Evolutionary conservation across 306 rosid genomes (phyloP).

Genomic region (Rosa rugosa): DNA sequence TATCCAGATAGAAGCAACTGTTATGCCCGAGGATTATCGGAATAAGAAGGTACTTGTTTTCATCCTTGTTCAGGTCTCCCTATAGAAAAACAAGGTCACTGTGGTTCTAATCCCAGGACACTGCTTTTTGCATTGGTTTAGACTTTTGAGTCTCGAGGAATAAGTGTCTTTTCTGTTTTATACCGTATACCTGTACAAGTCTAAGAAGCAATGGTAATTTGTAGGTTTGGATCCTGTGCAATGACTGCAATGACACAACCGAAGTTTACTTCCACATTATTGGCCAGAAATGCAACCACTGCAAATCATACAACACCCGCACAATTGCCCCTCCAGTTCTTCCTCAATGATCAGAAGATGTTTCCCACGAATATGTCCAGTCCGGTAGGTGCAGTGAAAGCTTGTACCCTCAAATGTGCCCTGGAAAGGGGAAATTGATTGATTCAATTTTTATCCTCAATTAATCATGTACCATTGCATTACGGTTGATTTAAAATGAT

Average conservation of each 20-base stretch:
- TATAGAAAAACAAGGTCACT: neutral
- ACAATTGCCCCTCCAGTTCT: constrained; percentile 88
- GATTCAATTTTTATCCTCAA: constrained; percentile 6
- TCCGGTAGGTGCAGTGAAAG: constrained; percentile 6
- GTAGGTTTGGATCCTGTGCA: constrained; percentile 98
- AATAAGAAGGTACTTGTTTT: constrained; percentile 58
- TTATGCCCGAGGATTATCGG: constrained; percentile 85
- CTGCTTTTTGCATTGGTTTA: neutral
- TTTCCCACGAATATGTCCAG: constrained; percentile 24
- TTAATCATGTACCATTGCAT: constrained; percentile 14
- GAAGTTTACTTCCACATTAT: constrained; percentile 84
- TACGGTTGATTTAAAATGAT: constrained; percentile 22
- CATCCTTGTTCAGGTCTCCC: constrained; percentile 11
- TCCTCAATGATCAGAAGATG: constrained; percentile 52
- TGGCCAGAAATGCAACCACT: constrained; percentile 93
- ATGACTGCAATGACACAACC: constrained; percentile 92
- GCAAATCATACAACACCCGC: constrained; percentile 91
- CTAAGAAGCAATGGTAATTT: constrained; percentile 26
- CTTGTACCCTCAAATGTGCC: neutral
- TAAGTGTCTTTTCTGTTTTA: neutral
- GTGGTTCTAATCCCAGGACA: neutral
- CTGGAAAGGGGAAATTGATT: constrained; percentile 11
- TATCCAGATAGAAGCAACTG: constrained; percentile 76
- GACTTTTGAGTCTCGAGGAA: neutral
- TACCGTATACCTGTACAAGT: neutral